Conservation (phyloP, 768 basidiomycete genomes). For the Mrakia gelida region DNA sequence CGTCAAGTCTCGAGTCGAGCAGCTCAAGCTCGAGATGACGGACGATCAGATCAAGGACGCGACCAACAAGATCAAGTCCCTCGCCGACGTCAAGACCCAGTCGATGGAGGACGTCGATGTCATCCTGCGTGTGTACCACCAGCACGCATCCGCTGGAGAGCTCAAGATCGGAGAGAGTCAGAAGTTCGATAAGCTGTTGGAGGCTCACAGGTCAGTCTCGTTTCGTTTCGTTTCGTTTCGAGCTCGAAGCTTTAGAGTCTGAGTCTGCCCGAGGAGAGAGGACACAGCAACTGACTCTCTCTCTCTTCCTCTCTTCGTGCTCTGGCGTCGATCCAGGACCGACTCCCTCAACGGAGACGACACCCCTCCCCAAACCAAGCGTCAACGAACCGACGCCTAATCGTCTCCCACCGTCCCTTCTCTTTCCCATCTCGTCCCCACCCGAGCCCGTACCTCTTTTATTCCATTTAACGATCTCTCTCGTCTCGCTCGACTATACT, state of each 20-base stretch:
- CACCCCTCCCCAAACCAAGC: slow-evolving; percentile 10
- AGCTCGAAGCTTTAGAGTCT: neutral
- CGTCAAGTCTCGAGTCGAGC: slow-evolving; percentile 98
- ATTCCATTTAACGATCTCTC: neutral
- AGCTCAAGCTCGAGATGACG: slow-evolving; percentile 79
- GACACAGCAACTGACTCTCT: neutral
- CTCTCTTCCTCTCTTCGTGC: neutral
- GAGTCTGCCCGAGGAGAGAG: too few relatives aligned
- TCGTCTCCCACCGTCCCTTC: too few relatives aligned
- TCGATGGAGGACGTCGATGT: slow-evolving; percentile 99
- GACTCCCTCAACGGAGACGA: slow-evolving; percentile 10
- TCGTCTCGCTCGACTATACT: neutral
- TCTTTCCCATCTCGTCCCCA: neutral
- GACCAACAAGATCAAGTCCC: slow-evolving; percentile 98
- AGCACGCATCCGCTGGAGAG: slow-evolving; percentile 84
- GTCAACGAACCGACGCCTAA: slow-evolving; percentile 14
- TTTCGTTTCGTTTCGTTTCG: neutral
- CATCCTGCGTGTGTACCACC: slow-evolving; percentile 91
- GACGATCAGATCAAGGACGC: slow-evolving; percentile 98
- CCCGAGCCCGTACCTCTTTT: neutral
- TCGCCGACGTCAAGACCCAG: slow-evolving; percentile 95
- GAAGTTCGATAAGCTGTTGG: slow-evolving; percentile 78
- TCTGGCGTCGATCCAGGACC: neutral
- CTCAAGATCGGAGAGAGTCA: slow-evolving; percentile 91
- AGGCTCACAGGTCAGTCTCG: slow-evolving; percentile 21